phyloP scores from a whole-genome alignment of 169 alveolate species.

The Plasmodium malariae region DNA sequence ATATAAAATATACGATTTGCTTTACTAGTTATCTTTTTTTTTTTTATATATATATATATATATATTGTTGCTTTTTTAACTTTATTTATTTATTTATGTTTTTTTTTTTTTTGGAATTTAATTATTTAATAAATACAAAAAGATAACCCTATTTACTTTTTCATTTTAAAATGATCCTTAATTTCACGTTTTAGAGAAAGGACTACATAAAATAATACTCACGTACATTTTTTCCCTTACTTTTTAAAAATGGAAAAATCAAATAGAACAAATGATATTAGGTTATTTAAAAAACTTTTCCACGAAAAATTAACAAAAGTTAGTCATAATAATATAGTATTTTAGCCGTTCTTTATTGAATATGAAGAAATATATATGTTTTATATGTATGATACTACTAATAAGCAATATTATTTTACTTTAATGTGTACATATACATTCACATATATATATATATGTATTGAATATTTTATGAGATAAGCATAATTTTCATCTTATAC shows the following conservation, averaged over 20 bases:
- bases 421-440: too few species aligned
- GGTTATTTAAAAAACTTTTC: constrained; percentile 52
- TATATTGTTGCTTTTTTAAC: background rate
- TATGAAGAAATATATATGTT: too few species aligned
- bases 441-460: constrained; percentile 25
- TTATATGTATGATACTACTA: too few species aligned
- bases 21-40: too few species aligned
- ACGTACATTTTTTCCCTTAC: constrained; percentile 6
- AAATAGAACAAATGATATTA: constrained; percentile 16
- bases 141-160: background rate
- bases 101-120: background rate
- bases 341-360: background rate
- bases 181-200: constrained; percentile 10
- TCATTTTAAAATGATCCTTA: background rate
- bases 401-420: background rate
- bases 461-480: too few species aligned
- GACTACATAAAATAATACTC: background rate
- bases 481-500: too few species aligned
- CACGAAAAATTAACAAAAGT: constrained; percentile 68
- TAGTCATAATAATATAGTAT: constrained; percentile 7
- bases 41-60: background rate
- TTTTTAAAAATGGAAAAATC: constrained; percentile 67
- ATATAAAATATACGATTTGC: too few species aligned
- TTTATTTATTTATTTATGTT: background rate
- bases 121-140: background rate